Conservation (phyloP, 306 rosid species). For the Alnus rubra region DNA sequence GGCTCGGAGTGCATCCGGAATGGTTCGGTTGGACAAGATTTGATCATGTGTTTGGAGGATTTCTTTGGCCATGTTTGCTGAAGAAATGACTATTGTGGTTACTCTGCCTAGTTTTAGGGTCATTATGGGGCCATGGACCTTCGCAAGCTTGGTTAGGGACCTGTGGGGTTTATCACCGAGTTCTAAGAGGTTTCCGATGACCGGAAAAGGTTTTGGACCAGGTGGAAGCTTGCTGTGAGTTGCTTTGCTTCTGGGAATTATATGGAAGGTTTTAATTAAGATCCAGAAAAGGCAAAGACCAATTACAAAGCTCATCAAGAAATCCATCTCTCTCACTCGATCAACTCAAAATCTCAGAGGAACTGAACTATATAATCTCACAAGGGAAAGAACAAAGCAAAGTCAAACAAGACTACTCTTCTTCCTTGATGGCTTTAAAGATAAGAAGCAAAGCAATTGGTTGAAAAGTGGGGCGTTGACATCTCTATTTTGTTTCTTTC, state of each 20-base stretch:
- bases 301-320: background rate
- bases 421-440: too few relatives aligned
- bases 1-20: conserved; percentile 31
- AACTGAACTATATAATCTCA: too few relatives aligned
- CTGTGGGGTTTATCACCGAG: conserved; percentile 53
- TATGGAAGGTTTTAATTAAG: conserved; percentile 16
- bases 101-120: conserved; percentile 46
- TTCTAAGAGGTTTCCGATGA: conserved; percentile 54
- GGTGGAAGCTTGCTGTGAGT: conserved; percentile 41
- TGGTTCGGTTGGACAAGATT: conserved; percentile 32
- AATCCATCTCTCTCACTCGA: conserved; percentile 10
- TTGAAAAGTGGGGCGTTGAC: too few relatives aligned
- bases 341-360: background rate
- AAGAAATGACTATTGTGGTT: conserved; percentile 48
- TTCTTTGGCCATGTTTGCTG: conserved; percentile 35
- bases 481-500: too few relatives aligned
- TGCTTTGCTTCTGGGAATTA: background rate
- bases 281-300: conserved; percentile 19
- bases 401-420: too few relatives aligned
- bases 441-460: too few relatives aligned
- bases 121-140: conserved; percentile 49
- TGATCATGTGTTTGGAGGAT: conserved; percentile 53
- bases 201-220: conserved; percentile 40
- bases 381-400: background rate
- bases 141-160: conserved; percentile 38